phyloP scores from a whole-genome alignment of 768 basidiomycete species.

The Coprinopsis cinerea region DNA sequence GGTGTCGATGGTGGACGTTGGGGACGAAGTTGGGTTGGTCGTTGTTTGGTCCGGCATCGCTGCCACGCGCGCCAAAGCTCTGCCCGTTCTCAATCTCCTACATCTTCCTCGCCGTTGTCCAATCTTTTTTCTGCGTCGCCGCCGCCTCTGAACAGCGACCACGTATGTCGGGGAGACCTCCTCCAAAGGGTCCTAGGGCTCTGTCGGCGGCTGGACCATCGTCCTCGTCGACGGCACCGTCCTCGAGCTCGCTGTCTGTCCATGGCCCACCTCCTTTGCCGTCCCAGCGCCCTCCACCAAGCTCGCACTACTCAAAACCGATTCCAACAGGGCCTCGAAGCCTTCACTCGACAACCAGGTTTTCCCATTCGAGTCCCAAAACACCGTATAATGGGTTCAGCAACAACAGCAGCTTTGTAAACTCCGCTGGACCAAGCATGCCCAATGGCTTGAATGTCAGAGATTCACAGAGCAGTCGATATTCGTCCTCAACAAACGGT shows the following conservation, averaged over 20 bases:
- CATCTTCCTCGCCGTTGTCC: slow-evolving; percentile 12
- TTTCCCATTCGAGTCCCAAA: slow-evolving; percentile 23
- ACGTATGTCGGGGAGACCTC: slow-evolving; percentile 71
- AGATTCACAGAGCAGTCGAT: slow-evolving; percentile 24
- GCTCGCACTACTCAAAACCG: slow-evolving; percentile 26
- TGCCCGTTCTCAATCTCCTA: slow-evolving; percentile 11
- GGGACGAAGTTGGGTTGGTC: slow-evolving; percentile 20
- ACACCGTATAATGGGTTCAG: slow-evolving; percentile 36
- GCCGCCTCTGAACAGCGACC: slow-evolving; percentile 10
- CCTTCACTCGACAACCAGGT: slow-evolving; percentile 31
- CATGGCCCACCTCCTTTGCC: slow-evolving; percentile 23
- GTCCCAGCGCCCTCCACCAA: slow-evolving; percentile 16
- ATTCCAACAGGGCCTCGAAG: slow-evolving; percentile 61
- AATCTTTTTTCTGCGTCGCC: slow-evolving; percentile 10
- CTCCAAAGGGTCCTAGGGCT: slow-evolving; percentile 70
- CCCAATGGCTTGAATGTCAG: slow-evolving; percentile 18
- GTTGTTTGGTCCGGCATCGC: slow-evolving; percentile 21
- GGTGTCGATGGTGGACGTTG: slow-evolving; percentile 14
- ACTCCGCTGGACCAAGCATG: slow-evolving; percentile 15
- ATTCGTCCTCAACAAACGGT: slow-evolving; percentile 32
- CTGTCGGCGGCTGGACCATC: slow-evolving; percentile 45
- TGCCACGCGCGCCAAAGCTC: slow-evolving; percentile 25
- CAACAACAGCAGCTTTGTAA: slow-evolving; percentile 30
- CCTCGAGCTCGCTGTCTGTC: slow-evolving; percentile 18
- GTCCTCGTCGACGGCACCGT: slow-evolving; percentile 22